Conservation (phyloP, 1,284 basidiomycete species). For the Tetrapyrgos nigripes region DNA sequence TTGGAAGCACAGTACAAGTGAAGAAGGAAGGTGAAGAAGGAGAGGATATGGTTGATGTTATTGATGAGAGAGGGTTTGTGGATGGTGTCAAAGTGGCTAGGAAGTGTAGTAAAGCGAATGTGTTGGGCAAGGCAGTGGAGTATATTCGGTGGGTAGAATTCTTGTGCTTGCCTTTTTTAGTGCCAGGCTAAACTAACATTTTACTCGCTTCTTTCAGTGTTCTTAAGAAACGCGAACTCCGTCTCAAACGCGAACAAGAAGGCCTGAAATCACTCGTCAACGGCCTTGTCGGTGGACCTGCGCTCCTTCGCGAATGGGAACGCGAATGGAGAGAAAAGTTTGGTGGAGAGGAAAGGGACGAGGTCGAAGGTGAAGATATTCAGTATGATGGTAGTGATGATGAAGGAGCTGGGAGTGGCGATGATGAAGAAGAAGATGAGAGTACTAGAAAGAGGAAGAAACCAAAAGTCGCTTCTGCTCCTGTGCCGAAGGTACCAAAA, state of each 20-base stretch:
- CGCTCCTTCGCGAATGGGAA: conserved; percentile 75
- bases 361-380: conserved; percentile 62
- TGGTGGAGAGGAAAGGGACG: conserved; percentile 78
- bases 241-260: conserved; percentile 74
- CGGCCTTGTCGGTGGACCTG: conserved; percentile 75
- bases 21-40: conserved; percentile 40
- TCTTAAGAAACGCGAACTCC: conserved; percentile 72
- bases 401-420: conserved; percentile 61
- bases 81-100: conserved; percentile 85
- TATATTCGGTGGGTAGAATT: conserved; percentile 71
- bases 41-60: conserved; percentile 50
- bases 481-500: conserved; percentile 34
- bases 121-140: conserved; percentile 83
- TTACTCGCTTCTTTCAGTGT: conserved; percentile 48
- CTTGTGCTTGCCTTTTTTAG: conserved; percentile 2
- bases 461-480: conserved; percentile 48
- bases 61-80: conserved; percentile 78
- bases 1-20: conserved; percentile 32
- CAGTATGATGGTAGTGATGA: conserved; percentile 58
- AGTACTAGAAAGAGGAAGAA: conserved; percentile 62
- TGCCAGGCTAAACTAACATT: neutral
- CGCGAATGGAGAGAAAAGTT: conserved; percentile 72
- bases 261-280: conserved; percentile 71
- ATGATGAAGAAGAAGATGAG: conserved; percentile 58
- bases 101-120: conserved; percentile 85